Conservation (phyloP, 139 green algal genomes). For the Bryopsis sp. region DNA sequence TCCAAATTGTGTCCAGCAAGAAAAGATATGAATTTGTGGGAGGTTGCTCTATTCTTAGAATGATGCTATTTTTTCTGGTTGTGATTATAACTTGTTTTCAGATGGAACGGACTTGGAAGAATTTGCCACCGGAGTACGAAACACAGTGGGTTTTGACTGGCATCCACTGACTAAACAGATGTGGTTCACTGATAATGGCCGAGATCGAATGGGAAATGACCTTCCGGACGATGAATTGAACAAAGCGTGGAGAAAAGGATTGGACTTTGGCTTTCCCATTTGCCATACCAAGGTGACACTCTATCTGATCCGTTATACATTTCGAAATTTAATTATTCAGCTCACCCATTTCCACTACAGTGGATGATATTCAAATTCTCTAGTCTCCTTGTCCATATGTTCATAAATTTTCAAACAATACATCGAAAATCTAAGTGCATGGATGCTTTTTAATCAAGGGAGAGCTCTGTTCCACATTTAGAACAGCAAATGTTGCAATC, state of each 20-base stretch:
- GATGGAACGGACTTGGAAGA: slow-evolving; percentile 16
- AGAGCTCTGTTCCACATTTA: too few species aligned
- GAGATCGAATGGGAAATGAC: slow-evolving; percentile 26
- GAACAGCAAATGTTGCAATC: too few species aligned
- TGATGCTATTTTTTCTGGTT: neutral
- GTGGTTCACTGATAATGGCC: slow-evolving; percentile 33
- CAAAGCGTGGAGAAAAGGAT: neutral
- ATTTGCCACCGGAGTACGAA: slow-evolving; percentile 21
- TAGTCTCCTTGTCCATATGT: neutral
- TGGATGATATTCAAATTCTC: neutral
- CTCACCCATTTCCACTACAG: too few species aligned
- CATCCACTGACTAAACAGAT: slow-evolving; percentile 27
- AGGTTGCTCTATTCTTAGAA: neutral
- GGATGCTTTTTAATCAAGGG: too few species aligned
- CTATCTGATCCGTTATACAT: too few species aligned
- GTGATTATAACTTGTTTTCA: neutral
- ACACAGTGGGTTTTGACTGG: slow-evolving; percentile 35
- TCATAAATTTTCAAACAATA: too few species aligned
- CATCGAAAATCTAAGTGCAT: too few species aligned
- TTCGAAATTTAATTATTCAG: too few species aligned
- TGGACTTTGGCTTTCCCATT: slow-evolving; percentile 23
- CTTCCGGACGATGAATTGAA: slow-evolving; percentile 29
- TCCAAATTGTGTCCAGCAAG: too few species aligned
- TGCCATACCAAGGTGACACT: slow-evolving; percentile 18
- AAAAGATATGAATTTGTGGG: neutral